Evolutionary conservation across 179 eudicot species (phyloP).

Genomic region (Patellifolia procumbens): DNA sequence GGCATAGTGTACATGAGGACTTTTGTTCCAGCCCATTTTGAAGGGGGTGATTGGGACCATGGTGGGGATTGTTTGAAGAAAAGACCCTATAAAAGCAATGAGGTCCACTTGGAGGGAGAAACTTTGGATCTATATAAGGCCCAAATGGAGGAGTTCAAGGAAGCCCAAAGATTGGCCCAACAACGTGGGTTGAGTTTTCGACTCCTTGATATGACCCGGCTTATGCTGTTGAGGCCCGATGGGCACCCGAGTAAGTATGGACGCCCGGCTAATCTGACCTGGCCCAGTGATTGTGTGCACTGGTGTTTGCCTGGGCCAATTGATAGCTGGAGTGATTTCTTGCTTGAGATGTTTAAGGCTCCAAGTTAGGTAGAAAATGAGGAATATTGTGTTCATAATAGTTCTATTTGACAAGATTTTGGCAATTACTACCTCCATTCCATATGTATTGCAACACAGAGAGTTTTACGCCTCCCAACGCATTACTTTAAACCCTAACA

Average conservation of each 20-base stretch:
- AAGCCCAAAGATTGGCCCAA: conserved; percentile 15
- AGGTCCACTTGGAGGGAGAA: conserved; percentile 40
- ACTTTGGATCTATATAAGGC: conserved; percentile 15
- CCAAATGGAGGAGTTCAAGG: conserved; percentile 41
- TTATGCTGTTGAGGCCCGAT: conserved; percentile 68
- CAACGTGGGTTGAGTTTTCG: conserved; percentile 7
- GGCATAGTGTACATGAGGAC: conserved; percentile 57
- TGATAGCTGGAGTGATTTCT: conserved; percentile 64
- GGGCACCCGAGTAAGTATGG: conserved; percentile 77
- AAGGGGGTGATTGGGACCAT: conserved; percentile 63
- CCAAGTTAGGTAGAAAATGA: neutral
- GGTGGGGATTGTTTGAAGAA: conserved; percentile 63
- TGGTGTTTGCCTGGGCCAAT: conserved; percentile 81
- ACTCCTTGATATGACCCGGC: conserved; percentile 38
- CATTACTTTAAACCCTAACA: too few species aligned
- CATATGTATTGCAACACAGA: too few species aligned
- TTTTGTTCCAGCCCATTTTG: conserved; percentile 64
- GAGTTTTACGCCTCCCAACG: too few species aligned
- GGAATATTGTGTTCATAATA: neutral
- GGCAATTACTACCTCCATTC: conserved; percentile 3
- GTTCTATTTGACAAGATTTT: conserved; percentile 3
- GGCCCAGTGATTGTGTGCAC: conserved; percentile 64
- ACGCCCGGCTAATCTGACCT: conserved; percentile 47
- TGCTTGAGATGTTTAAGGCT: conserved; percentile 51
- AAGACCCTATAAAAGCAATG: conserved; percentile 50